Base-by-base conservation (phyloP, 1,284 basidiomycete genomes). In the Fomitopsis betulina region DNA sequence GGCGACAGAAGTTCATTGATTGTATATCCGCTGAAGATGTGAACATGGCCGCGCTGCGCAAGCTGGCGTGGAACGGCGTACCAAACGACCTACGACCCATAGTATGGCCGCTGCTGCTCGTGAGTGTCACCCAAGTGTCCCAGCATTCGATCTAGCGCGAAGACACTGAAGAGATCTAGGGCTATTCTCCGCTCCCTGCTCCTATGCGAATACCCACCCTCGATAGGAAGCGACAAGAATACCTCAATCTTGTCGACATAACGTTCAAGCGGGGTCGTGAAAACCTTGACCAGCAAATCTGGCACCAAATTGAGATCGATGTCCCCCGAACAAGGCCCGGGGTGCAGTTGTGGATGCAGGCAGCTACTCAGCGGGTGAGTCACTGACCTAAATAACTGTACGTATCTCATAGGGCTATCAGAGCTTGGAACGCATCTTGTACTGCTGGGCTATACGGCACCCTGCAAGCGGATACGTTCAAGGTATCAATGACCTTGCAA, bases 221-320 rank as follows among this genome's bases (percentile, higher is more conserved):
- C 15, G 80, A 86, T 35, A 83, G 96, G 43, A 99, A 99, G 76
- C 86, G 96, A 52, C 86, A 88, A 63, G 96, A 99, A 73, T 99
- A 99, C 69, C 82, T 84, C 12, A 90, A 91, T 23, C 83, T 97
- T 56, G 96, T 97, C 4, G 86, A 94, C 64, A 80, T 96, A 19
- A 91, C 96, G n/a, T 98, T 99, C 70, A 86, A 90, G 10, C 83
- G 90, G 51, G 94, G 93, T 58, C 82, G 85, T 25, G 86, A 89
- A 53, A 85, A 88, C 0, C 79, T 95, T 19, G 95, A 98, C 73
- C 93, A 94, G 68, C 90, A 92, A 75, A 95, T 98, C 70, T 98
- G 96, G 96, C 95, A 98, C 75, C 95, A 98, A 72, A 98, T 98
- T 67, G 93, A 94, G 69, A 98, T 97, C 61, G 95, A 98, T 68